A percentile compares a stretch with the other conserved stretches of the same genome.
Conservation (phyloP, 805 yeast species). For the Candida broadrunensis region DNA sequence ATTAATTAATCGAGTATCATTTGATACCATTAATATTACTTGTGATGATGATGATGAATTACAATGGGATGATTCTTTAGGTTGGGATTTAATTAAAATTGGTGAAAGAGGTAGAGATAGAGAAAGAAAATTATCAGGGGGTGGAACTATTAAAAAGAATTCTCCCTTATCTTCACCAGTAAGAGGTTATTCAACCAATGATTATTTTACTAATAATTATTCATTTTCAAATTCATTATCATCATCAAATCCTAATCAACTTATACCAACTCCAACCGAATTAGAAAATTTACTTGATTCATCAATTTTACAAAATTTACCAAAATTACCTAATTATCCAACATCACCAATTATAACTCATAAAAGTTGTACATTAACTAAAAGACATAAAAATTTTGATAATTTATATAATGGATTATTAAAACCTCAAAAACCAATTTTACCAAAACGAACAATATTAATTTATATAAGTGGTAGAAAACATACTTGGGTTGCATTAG, state of each 20-base stretch:
- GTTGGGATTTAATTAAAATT: conserved; percentile 4
- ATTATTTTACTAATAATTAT: conserved; percentile 12
- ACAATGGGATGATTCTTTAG: conserved; percentile 12
- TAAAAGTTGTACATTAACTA: conserved; percentile 42
- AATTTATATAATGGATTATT: conserved; percentile 40
- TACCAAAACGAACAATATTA: conserved; percentile 54
- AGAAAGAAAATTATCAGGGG: conserved; percentile 10
- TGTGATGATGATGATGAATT: conserved; percentile 18
- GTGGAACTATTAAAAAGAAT: conserved; percentile 1
- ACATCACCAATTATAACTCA: conserved; percentile 40
- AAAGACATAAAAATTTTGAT: conserved; percentile 47
- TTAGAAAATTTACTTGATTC: not conserved
- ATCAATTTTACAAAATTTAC: conserved; percentile 5
- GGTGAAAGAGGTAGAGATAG: conserved; percentile 11
- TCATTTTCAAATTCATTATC: conserved; percentile 16
- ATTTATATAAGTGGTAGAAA: conserved; percentile 67
- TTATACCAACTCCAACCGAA: conserved; percentile 2
- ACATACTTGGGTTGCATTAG: conserved; percentile 83
- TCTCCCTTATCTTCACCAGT: conserved; percentile 9
- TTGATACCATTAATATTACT: conserved; percentile 49
- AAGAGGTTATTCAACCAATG: conserved; percentile 8
- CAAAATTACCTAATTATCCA: conserved; percentile 24
- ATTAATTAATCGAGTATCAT: conserved; percentile 43
- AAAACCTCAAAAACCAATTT: conserved; percentile 29
- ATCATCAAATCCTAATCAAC: conserved; percentile 13